These are phyloP conservation scores for Closterium sp. DNA, from an alignment of 139 green algal genomes.

Conservation along the genomic window DNA sequence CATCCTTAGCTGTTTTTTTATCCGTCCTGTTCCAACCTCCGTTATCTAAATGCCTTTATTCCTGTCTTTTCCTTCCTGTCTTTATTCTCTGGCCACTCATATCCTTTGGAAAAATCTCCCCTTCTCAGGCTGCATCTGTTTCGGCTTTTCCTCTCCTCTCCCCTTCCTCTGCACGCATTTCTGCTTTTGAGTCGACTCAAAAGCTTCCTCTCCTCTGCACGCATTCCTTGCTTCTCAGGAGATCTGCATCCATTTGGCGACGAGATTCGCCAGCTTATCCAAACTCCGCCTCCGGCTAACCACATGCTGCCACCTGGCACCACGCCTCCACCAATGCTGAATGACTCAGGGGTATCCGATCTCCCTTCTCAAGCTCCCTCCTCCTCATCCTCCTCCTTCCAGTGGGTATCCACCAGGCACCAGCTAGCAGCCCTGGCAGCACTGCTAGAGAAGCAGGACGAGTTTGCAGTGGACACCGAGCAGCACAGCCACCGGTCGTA, in stretches of 20 bases:
- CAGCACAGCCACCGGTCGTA: constrained; percentile 41
- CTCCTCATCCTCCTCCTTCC: background rate
- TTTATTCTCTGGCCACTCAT: background rate
- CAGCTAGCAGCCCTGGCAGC: constrained; percentile 11
- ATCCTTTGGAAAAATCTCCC: background rate
- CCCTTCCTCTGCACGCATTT: background rate
- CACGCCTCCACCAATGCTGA: background rate
- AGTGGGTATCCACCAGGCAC: constrained; percentile 20
- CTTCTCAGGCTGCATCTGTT: no score
- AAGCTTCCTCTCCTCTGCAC: no score
- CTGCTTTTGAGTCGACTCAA: no score
- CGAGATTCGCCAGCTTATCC: background rate
- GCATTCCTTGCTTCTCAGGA: constrained; percentile 5
- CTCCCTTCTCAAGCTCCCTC: background rate
- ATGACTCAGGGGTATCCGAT: background rate
- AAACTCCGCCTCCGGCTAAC: background rate
- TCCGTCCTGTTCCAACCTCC: no score
- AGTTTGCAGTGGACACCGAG: constrained; percentile 49
- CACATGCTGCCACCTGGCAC: background rate
- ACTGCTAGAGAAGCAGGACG: background rate
- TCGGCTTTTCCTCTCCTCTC: no score
- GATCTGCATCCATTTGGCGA: background rate
- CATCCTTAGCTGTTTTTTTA: background rate
- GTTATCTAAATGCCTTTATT: no score
- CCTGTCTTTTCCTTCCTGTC: background rate